Base-by-base conservation (phyloP, 2,329 filamentous ascomycete species). In the Alternaria sp. region DNA sequence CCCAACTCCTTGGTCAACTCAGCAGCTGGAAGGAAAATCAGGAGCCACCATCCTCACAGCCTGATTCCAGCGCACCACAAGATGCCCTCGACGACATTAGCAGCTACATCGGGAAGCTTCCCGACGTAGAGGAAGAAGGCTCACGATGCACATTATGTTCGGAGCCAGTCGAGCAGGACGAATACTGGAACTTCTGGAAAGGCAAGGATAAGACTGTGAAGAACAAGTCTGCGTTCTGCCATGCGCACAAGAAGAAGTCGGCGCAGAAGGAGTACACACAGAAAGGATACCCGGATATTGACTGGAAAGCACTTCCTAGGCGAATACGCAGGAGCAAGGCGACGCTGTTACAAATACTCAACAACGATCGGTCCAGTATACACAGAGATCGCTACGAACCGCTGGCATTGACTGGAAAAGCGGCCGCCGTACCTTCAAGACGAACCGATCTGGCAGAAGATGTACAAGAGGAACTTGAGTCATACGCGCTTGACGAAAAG, bases 241-340 rank as follows among this genome's bases (percentile, higher is more conserved):
- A 69, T 26, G 56, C 71, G 3, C 81, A 82, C 62, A 75, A 61
- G 69, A 80, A 67, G 64, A 61, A 63, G 2, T 66, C 67, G 9
- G 79, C 79, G 0, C 55, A 67, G n/a, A 55, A 77, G 17, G 79
- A 84, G 59, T 88, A 86, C 82, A 62, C 69, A 10, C 76, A 83
- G 13, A 85, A 83, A 46, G 85, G 86, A 0, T 96, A 95, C 75
- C 93, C 93, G 0, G 76, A 80, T 0, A 90, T 97, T 55, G 81
- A 92, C 61, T 97, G 93, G 92, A 77, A 80, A 1, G 73, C 68
- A 0, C 83, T 96, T 23, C 84, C 88, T 17, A 64, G 74, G 5
- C 87, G 92, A 7, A 86, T 94, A 28, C 75, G 81, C 5, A 73
- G 79, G 6, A 86, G 93, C 75, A 84, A 88, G 63, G 68, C 76